A percentile compares a stretch with the other conserved stretches of the same genome.
Evolutionary conservation across 495 filamentous ascomycete genomes (phyloP).

Genomic region (Glutinoglossum americanum): DNA sequence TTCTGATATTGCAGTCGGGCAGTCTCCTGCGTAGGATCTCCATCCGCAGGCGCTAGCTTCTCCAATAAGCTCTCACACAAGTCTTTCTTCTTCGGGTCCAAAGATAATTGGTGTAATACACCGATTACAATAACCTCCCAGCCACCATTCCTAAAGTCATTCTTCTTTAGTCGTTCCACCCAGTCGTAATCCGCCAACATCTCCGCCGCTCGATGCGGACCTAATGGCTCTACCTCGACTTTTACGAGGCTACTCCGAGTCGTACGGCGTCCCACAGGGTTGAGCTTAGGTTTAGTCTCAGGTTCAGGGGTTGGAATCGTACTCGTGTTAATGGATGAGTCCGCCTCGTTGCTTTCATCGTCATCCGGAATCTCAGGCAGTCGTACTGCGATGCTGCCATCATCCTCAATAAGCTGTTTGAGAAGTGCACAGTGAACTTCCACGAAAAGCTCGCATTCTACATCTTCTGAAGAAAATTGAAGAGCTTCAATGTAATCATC

Average conservation of each 20-base stretch:
- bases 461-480: conserved; percentile 50
- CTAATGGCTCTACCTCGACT: conserved; percentile 13
- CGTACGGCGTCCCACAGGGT: conserved; percentile 35
- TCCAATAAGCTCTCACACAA: conserved; percentile 58
- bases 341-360: conserved; percentile 35
- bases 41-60: conserved; percentile 54
- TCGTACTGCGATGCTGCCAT: conserved; percentile 56
- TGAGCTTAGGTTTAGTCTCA: conserved; percentile 36
- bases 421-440: conserved; percentile 84
- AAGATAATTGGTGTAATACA: conserved; percentile 63
- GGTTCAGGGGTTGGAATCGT: conserved; percentile 30
- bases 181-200: conserved; percentile 53
- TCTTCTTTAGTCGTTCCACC: conserved; percentile 61
- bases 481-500: conserved; percentile 89
- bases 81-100: conserved; percentile 42
- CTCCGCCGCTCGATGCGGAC: conserved; percentile 59
- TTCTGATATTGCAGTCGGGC: conserved; percentile 45
- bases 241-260: conserved; percentile 74
- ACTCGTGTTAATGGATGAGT: conserved; percentile 24
- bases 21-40: conserved; percentile 50
- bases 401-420: conserved; percentile 61
- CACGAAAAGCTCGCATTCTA: conserved; percentile 68
- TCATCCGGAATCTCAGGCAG: conserved; percentile 57
- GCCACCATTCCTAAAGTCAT: conserved; percentile 74
- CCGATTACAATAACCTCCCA: conserved; percentile 86